These are phyloP conservation scores for Phaeosphaeria sp. DNA, from an alignment of 2,329 filamentous ascomycete genomes.

Conservation along the genomic window DNA sequence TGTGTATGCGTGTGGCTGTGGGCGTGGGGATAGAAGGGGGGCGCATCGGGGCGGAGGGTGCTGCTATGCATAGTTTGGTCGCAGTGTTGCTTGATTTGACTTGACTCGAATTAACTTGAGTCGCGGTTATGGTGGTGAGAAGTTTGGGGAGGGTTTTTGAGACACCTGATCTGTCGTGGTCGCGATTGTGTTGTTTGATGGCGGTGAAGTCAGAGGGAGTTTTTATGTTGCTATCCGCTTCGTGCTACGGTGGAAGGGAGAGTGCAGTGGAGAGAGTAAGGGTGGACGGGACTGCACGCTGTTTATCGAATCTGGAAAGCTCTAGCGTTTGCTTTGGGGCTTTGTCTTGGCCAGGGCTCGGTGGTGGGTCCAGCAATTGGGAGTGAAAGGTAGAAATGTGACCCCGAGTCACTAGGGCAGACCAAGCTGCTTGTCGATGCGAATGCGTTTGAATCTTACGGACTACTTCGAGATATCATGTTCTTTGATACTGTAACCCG, in stretches of 20 bases:
- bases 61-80: not conserved
- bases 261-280: not conserved
- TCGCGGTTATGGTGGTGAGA: not conserved
- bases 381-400: not conserved
- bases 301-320: not conserved
- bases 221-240: not conserved
- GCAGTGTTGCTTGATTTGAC: not conserved
- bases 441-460: not conserved
- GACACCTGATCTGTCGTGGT: not conserved
- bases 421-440: not conserved
- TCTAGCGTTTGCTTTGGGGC: not conserved
- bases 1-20: not conserved
- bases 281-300: not conserved
- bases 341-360: not conserved
- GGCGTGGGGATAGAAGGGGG: not conserved
- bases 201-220: not conserved
- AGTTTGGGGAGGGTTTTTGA: not conserved
- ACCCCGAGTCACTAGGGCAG: not conserved
- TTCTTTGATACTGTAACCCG: constrained; percentile 34
- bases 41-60: not conserved
- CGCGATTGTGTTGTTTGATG: not conserved
- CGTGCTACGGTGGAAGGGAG: not conserved
- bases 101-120: not conserved
- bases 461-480: constrained; percentile 39
- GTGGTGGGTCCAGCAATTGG: not conserved